These are phyloP conservation scores for Microdochium bolleyi DNA, from an alignment of 2,329 filamentous ascomycete genomes.

Conservation along the genomic window DNA sequence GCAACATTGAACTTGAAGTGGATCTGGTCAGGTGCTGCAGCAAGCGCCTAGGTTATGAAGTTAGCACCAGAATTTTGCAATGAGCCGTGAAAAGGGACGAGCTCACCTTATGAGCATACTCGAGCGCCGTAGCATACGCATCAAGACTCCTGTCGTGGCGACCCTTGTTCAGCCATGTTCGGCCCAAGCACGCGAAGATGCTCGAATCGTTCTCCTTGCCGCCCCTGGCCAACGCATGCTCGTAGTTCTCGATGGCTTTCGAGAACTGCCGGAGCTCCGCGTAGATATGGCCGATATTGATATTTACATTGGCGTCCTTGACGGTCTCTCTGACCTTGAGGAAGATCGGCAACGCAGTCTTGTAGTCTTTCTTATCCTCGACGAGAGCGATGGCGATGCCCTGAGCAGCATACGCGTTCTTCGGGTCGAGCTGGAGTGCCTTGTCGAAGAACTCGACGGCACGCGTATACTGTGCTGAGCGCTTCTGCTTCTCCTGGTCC, in stretches of 20 bases:
- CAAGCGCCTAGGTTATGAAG: conserved; percentile 51
- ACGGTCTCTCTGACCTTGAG: conserved; percentile 85
- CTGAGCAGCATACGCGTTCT: conserved; percentile 93
- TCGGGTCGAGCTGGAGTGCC: conserved; percentile 85
- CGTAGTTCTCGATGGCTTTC: conserved; percentile 92
- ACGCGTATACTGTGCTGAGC: conserved; percentile 77
- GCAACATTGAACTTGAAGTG: conserved; percentile 97
- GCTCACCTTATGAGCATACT: conserved; percentile 55
- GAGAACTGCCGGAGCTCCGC: conserved; percentile 83
- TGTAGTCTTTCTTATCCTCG: conserved; percentile 88
- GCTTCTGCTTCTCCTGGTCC: conserved; percentile 85
- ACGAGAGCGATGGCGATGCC: conserved; percentile 90
- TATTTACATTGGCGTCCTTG: conserved; percentile 78
- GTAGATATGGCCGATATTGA: conserved; percentile 92
- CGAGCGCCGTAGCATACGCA: conserved; percentile 47
- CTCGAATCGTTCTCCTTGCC: conserved; percentile 65
- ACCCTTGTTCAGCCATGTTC: conserved; percentile 78
- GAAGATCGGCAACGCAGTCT: conserved; percentile 76
- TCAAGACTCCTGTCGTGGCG: conserved; percentile 53
- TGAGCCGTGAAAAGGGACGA: not conserved
- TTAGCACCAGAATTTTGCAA: conserved; percentile 10
- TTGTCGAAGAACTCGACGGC: conserved; percentile 99
- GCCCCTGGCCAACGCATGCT: conserved; percentile 73
- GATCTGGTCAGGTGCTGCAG: conserved; percentile 71
- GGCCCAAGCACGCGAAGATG: conserved; percentile 78